Conservation (phyloP, 2,329 filamentous ascomycete species). For the Whalleya microplaca region DNA sequence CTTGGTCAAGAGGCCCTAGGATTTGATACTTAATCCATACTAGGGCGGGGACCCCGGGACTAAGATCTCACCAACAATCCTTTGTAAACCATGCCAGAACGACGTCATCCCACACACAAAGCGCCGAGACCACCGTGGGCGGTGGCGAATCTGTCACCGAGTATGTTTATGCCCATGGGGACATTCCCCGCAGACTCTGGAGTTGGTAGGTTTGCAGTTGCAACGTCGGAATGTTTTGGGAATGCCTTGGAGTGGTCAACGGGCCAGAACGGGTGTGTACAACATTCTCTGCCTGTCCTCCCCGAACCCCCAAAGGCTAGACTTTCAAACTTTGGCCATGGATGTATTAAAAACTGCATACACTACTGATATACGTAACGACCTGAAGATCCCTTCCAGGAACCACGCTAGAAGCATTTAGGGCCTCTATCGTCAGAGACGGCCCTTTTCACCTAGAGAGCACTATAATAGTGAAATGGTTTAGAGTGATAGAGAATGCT, state of each 20-base stretch:
- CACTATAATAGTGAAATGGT: too few relatives aligned
- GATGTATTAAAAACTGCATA: background rate
- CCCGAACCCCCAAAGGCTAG: background rate
- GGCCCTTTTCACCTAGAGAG: too few relatives aligned
- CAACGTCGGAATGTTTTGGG: background rate
- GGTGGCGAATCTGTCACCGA: background rate
- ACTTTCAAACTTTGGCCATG: background rate
- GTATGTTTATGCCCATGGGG: background rate
- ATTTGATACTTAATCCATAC: too few relatives aligned
- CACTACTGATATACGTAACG: too few relatives aligned
- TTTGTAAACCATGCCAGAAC: constrained; percentile 13
- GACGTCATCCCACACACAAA: constrained; percentile 24
- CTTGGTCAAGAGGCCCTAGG: background rate
- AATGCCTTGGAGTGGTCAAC: background rate
- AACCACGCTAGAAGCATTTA: too few relatives aligned
- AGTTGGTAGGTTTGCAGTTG: background rate
- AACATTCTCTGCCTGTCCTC: background rate
- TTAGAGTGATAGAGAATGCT: too few relatives aligned
- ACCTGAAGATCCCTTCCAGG: too few relatives aligned
- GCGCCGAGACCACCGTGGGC: constrained; percentile 18
- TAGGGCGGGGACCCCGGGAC: too few relatives aligned
- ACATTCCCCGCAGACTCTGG: background rate
- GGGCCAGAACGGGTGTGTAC: background rate
- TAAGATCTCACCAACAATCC: constrained; percentile 16
- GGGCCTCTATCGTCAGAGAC: too few relatives aligned